phyloP scores from a whole-genome alignment of 1,284 basidiomycete genomes.

The Tilletia horrida region DNA sequence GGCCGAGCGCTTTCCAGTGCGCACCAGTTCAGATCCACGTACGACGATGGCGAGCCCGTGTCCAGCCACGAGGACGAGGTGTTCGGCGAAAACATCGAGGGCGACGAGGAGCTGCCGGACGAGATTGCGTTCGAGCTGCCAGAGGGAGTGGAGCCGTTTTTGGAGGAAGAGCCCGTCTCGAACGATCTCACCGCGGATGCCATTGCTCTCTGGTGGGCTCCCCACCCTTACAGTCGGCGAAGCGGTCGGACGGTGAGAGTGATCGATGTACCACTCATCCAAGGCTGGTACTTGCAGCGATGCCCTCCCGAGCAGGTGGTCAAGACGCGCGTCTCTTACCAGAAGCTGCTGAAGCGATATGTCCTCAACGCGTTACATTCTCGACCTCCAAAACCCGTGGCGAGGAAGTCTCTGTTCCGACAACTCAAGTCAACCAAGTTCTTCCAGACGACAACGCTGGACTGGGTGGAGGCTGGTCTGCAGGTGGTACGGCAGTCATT shows the following conservation, averaged over 20 bases:
- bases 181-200: slow-evolving; percentile 92
- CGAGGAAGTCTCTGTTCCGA: slow-evolving; percentile 93
- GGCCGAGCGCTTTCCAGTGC: slow-evolving; percentile 37
- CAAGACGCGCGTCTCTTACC: slow-evolving; percentile 98
- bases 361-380: slow-evolving; percentile 91
- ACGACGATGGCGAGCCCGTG: slow-evolving; percentile 46
- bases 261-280: slow-evolving; percentile 91
- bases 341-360: slow-evolving; percentile 94
- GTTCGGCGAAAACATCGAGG: slow-evolving; percentile 76
- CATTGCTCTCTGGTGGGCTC: slow-evolving; percentile 97
- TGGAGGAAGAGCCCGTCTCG: slow-evolving; percentile 75
- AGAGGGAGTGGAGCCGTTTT: slow-evolving; percentile 76
- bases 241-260: slow-evolving; percentile 89
- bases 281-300: slow-evolving; percentile 86
- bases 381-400: slow-evolving; percentile 88
- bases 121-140: slow-evolving; percentile 86
- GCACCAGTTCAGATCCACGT: slow-evolving; percentile 39
- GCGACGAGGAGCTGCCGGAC: slow-evolving; percentile 56
- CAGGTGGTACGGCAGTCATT: slow-evolving; percentile 98
- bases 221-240: slow-evolving; percentile 88
- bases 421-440: slow-evolving; percentile 98
- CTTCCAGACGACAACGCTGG: slow-evolving; percentile 94
- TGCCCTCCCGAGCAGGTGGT: slow-evolving; percentile 93
- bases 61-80: slow-evolving; percentile 85
- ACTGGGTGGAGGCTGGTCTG: slow-evolving; percentile 98